Evolutionary conservation across 371 early-diverging fungal species (phyloP).

Genomic region (Mortierella sp.): DNA sequence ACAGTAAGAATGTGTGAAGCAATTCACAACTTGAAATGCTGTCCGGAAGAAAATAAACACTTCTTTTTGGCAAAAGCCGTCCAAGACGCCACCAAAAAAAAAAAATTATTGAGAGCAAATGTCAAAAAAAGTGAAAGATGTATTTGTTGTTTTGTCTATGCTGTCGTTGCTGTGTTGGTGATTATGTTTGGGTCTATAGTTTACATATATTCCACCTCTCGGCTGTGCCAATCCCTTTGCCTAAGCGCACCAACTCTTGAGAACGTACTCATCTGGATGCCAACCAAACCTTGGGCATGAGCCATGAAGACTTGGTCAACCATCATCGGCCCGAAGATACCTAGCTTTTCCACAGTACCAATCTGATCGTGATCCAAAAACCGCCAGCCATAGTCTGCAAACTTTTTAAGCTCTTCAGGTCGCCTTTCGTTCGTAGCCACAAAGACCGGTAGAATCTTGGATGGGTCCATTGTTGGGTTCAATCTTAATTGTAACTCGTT

Average conservation of each 20-base stretch:
- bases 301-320: constrained; percentile 55
- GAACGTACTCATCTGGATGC: constrained; percentile 56
- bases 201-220: constrained; percentile 52
- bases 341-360: constrained; percentile 43
- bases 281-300: constrained; percentile 43
- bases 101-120: background rate
- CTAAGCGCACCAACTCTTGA: constrained; percentile 51
- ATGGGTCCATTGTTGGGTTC: constrained; percentile 29
- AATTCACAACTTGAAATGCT: background rate
- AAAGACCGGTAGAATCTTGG: constrained; percentile 46
- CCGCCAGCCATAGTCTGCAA: constrained; percentile 51
- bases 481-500: constrained; percentile 28
- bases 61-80: background rate
- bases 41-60: background rate
- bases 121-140: background rate
- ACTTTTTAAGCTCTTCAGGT: constrained; percentile 51
- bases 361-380: constrained; percentile 42
- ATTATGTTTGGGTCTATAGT: constrained; percentile 17
- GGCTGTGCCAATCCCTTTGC: constrained; percentile 43
- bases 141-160: background rate
- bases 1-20: background rate
- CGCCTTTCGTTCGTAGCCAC: constrained; percentile 52
- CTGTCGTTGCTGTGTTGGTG: background rate
- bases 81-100: constrained; percentile 10
- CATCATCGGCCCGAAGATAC: constrained; percentile 54